Base-by-base conservation (phyloP, 2,329 filamentous ascomycete species). In the Pleurostoma richardsiae region DNA sequence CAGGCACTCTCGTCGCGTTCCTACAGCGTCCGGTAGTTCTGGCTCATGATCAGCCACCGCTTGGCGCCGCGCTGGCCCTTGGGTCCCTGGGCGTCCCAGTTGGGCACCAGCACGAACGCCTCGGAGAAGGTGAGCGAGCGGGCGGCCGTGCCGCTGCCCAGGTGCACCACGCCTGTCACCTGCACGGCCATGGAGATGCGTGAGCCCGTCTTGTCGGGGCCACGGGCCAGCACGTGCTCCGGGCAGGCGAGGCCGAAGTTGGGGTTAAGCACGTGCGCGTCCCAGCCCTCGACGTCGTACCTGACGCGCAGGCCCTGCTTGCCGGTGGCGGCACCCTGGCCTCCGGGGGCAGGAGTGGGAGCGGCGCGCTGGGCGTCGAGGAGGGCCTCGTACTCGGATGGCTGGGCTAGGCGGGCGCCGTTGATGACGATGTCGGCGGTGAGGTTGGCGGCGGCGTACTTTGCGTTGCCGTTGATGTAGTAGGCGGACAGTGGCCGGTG, bases 91-190 rank as follows among this genome's bases (percentile, higher is more conserved):
- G 73, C 67, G 53, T 83, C 79, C 79, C 82, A 77, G 66, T 89
- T 88, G 6, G 90, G 89, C 36, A 92, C 86, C 46, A 96, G 72
- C 28, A 95, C 79, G 61, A 95, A 85, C 1, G 79, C 85, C 64
- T 96, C 90, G 58, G 82, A 86, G 63, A 95, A 95, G 33, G 80
- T 82, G 54, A 82, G 81, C 63, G 81, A 77, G 10, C 77, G 77
- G 10, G 80, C 78, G 30, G 84, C 79, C 54, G 76, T 76, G 49
- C 74, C 76, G 49, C 80, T 78, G 42, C 83, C 83, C 59, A 87
- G 85, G 53, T 82, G 77, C 36, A 95, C 82, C 51, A 73, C 80
- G 4, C 90, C 90, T 58, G 80, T 86, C 44, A 90, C 82, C 49
- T 84, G 77, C n/a, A 95, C 78, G 33, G 85, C 68, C 49, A 95